phyloP scores from a whole-genome alignment of 73 alveolate species.

The Urostyla sp. region DNA sequence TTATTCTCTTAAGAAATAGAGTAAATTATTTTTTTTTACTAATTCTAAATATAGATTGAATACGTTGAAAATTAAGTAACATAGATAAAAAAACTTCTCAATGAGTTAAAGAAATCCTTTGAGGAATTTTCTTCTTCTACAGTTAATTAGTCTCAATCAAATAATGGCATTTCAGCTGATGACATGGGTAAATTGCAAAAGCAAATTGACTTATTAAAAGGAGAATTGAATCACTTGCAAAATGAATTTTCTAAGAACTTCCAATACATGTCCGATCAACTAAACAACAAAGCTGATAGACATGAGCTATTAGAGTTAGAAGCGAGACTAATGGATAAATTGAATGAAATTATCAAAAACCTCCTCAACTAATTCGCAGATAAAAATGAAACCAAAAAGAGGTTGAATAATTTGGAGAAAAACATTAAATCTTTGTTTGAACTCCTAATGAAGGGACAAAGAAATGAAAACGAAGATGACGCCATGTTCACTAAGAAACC shows the following conservation, averaged over 20 bases:
- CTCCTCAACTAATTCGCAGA: slow-evolving; percentile 85
- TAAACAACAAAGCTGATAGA: slow-evolving; percentile 56
- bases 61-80: background rate
- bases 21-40: slow-evolving; percentile 41
- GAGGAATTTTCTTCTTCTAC: background rate
- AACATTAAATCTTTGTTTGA: slow-evolving; percentile 67
- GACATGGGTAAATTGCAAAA: background rate
- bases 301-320: slow-evolving; percentile 73
- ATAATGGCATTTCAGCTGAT: background rate
- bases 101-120: slow-evolving; percentile 22
- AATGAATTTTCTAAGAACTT: slow-evolving; percentile 17
- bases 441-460: slow-evolving; percentile 33
- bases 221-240: background rate
- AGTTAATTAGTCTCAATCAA: slow-evolving; percentile 7
- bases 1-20: slow-evolving; percentile 37
- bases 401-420: slow-evolving; percentile 83
- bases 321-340: slow-evolving; percentile 68
- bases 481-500: slow-evolving; percentile 90
- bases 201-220: background rate
- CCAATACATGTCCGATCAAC: slow-evolving; percentile 42
- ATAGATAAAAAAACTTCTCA: background rate
- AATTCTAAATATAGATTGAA: no score
- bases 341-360: slow-evolving; percentile 79
- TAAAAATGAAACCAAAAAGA: slow-evolving; percentile 83
- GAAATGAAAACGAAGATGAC: slow-evolving; percentile 69